Base-by-base conservation (phyloP, 768 basidiomycete genomes). In the Auriscalpium microsporum region DNA sequence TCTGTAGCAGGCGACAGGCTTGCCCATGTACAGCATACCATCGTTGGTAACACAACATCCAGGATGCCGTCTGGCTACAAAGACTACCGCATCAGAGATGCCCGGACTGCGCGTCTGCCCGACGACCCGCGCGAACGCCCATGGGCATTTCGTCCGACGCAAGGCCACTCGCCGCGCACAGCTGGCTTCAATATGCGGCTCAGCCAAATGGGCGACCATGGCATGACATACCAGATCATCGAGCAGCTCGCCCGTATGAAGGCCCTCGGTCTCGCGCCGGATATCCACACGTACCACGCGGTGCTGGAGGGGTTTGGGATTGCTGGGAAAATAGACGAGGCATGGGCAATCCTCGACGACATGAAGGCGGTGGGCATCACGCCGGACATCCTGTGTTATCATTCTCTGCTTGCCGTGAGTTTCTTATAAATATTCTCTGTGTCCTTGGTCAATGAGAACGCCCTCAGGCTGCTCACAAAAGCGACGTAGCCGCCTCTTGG, bases 301-400 rank as follows among this genome's bases (percentile, higher is more conserved):
- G 58, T 68, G 28, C 60, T 80, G 17, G 65, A 73, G 54, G 62
- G 66, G 4, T 64, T 71, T n/a, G 73, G 74, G 14, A 72, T 73
- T 37, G 52, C 61, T 7, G 65, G 69, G 9, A 67, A 69, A 17
- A 73, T 75, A 54, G 35, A 63, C 1, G 69, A 69, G 5, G 78
- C 74, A 55, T 68, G 89, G 28, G 59, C 67, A 2, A 63, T 77
- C 40, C 77, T 79, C 14, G 65, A 70, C 11, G 68, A 76, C 45
- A 88, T 90, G 85, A 90, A 87, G 63, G 58, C 62, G 0, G 64
- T 73, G 11, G 72, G 74, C 17, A 65, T 86, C 10, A 42, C 60
- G n/a, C 87, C 89, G 0, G 76, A 83, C 59, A 37, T 76, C 14
- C 60, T 68, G 36, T 76, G 79, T 0, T 90, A 90, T 65, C 78